Conservation (phyloP, 176 grass and related monocot genomes). For the Elymus sibiricus region DNA sequence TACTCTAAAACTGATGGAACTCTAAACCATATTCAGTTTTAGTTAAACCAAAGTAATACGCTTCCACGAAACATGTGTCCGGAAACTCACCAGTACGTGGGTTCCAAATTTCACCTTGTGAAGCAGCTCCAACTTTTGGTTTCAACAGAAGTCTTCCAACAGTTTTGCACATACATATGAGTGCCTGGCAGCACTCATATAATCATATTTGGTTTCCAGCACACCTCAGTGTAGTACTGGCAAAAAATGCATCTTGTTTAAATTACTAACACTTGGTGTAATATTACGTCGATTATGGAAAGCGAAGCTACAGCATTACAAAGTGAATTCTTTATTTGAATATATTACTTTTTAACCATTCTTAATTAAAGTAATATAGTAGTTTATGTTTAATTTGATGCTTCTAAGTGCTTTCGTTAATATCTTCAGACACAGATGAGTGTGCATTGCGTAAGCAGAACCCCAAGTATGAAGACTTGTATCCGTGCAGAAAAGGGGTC, state of each 20-base stretch:
- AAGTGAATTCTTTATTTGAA: neutral
- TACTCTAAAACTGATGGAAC: neutral
- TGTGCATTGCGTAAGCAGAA: neutral
- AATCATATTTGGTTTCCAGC: neutral
- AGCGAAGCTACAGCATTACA: neutral
- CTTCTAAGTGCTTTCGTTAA: neutral
- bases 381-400: neutral
- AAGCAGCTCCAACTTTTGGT: neutral
- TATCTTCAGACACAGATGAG: slow-evolving; percentile 11
- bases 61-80: neutral
- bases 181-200: neutral
- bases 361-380: neutral
- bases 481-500: neutral
- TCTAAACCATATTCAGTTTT: neutral
- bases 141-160: neutral
- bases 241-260: neutral
- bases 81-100: neutral
- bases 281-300: neutral
- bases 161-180: neutral
- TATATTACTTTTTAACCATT: too few relatives aligned
- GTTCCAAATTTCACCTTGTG: neutral
- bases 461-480: neutral
- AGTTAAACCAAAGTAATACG: neutral
- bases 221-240: neutral
- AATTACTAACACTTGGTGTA: neutral